Base-by-base conservation (phyloP, 257 asterid genomes). In the Penstemon davidsonii region DNA sequence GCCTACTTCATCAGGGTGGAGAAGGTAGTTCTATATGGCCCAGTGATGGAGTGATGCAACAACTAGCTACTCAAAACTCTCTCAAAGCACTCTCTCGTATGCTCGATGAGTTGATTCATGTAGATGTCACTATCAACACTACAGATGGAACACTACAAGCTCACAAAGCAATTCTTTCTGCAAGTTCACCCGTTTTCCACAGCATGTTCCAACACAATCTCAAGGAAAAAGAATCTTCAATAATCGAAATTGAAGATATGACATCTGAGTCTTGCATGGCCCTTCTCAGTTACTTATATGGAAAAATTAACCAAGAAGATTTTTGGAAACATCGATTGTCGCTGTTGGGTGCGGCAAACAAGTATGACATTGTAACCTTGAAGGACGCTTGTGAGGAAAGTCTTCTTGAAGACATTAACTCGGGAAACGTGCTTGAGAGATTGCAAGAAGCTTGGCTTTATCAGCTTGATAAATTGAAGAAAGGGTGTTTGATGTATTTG, bases 401-500 rank as follows among this genome's bases (percentile, higher is more conserved):
- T 70, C 95, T 94, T 47, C 64, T 94, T 13, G 97, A 94, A 76
- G 99, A 94, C 45, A 87, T 94, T 38, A 86, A 79, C 79, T 79
- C 96, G 0, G 91, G 81, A 12, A 94, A 94, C 40, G 99, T 94
- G 78, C 97, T 94, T 0, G 96, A 83, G 79, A 86, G 99, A 68
- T 70, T 94, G 80, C 99, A 91, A 62, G 96, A 91, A 76, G 97
- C 97, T 42, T 88, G 96, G 97, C 92, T 91, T 71, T 94, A 91
- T 76, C 91, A 88, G 50, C 91, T 94, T 3, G 73, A 72, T 46
- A 88, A 86, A 62, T 55, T 94, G 90, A 94, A 90, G 85, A 88
- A 82, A 74, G 93, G 96, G 9, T 94, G 99, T 73, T 69, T 94
- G 88, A 77, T 72, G 76, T 94, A 94, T 69, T 80, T 94, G 81